Evolutionary conservation across 2,329 filamentous ascomycete species (phyloP).

Genomic region (Sarocladium oryzae): DNA sequence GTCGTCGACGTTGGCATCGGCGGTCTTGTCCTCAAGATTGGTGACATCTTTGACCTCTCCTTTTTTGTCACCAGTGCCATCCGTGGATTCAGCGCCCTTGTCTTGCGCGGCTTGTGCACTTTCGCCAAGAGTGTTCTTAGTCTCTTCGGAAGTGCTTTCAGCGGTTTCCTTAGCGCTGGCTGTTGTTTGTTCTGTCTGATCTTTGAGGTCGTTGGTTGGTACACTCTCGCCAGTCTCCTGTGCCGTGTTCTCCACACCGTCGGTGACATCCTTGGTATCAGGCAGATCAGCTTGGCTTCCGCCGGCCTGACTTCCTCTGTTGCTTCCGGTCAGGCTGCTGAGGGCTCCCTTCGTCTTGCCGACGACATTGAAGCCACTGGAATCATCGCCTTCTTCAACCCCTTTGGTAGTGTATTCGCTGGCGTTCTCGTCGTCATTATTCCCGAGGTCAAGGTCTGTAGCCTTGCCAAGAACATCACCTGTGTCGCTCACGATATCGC

Average conservation of each 20-base stretch:
- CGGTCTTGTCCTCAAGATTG: conserved; percentile 8
- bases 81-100: neutral
- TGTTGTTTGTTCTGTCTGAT: conserved; percentile 9
- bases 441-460: conserved; percentile 19
- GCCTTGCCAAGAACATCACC: conserved; percentile 38
- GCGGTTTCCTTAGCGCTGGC: conserved; percentile 3
- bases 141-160: conserved; percentile 13
- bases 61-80: neutral
- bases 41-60: neutral
- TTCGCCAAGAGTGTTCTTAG: conserved; percentile 11
- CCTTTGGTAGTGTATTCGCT: conserved; percentile 34
- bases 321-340: conserved; percentile 11
- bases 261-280: conserved; percentile 16
- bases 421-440: conserved; percentile 25
- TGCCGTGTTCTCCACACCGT: conserved; percentile 10
- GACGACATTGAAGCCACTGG: conserved; percentile 22
- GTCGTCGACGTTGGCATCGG: conserved; percentile 12
- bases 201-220: conserved; percentile 7
- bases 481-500: conserved; percentile 27
- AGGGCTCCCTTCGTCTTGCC: conserved; percentile 22
- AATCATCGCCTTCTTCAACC: conserved; percentile 23
- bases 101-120: conserved; percentile 11
- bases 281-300: conserved; percentile 11
- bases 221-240: conserved; percentile 6
- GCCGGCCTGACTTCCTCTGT: conserved; percentile 4